Conservation (phyloP, 208 protist species). For the Leishmania gerbilli region DNA sequence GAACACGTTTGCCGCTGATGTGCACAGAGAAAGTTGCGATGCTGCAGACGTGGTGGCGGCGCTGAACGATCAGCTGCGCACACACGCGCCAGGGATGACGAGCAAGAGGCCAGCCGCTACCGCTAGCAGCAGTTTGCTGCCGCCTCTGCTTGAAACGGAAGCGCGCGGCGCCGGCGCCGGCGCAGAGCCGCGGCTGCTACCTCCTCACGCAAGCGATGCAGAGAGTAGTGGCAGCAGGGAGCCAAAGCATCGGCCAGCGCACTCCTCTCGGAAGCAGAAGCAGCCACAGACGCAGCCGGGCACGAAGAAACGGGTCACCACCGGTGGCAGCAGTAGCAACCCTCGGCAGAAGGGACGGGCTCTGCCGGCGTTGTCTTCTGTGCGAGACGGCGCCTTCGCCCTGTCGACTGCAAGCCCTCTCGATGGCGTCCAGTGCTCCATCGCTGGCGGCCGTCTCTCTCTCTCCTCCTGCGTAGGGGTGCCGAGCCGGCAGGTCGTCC, state of each 20-base stretch:
- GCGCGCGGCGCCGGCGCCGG: neutral
- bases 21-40: neutral
- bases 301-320: neutral
- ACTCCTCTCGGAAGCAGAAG: neutral
- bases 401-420: slow-evolving; percentile 8
- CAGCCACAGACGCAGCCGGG: neutral
- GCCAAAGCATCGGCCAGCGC: neutral
- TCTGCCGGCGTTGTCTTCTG: neutral
- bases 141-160: slow-evolving; percentile 8
- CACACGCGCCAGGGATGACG: slow-evolving; percentile 25
- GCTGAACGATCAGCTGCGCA: slow-evolving; percentile 26
- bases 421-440: slow-evolving; percentile 59
- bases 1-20: slow-evolving; percentile 30
- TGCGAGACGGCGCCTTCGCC: neutral
- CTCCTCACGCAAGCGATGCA: neutral
- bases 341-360: neutral
- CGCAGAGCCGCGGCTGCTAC: neutral
- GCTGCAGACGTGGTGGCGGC: neutral
- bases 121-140: slow-evolving; percentile 1
- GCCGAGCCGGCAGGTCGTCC: slow-evolving; percentile 35
- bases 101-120: slow-evolving; percentile 4
- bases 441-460: slow-evolving; percentile 31
- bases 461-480: slow-evolving; percentile 43
- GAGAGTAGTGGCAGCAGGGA: neutral
- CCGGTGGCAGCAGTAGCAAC: neutral